Evolutionary conservation across 768 basidiomycete genomes (phyloP).

Genomic region (Crepidotus variabilis): DNA sequence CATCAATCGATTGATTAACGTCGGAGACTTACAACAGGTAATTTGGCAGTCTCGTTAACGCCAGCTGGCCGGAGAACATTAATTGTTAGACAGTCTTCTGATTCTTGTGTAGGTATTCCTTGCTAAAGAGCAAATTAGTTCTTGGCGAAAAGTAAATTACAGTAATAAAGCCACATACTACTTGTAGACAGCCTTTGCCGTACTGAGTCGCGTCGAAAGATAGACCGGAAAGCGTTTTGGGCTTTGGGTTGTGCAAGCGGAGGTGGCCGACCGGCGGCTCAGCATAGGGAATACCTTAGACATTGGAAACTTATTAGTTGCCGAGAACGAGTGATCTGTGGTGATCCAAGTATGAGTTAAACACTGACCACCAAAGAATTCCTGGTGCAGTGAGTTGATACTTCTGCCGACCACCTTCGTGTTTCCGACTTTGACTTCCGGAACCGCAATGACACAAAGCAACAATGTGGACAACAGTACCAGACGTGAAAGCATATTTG

Average conservation of each 20-base stretch:
- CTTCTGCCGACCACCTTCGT: slow-evolving; percentile 35
- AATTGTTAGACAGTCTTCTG: too few species aligned
- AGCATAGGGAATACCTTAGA: slow-evolving; percentile 57
- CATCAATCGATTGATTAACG: too few species aligned
- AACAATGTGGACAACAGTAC: too few species aligned
- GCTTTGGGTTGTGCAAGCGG: slow-evolving; percentile 41
- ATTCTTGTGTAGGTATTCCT: too few species aligned
- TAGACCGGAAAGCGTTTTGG: slow-evolving; percentile 32
- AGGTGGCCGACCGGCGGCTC: slow-evolving; percentile 48
- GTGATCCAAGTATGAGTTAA: neutral
- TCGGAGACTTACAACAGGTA: too few species aligned
- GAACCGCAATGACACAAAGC: too few species aligned
- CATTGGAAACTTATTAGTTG: too few species aligned
- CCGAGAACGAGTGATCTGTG: neutral
- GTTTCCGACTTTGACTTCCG: slow-evolving; percentile 33
- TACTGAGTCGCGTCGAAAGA: slow-evolving; percentile 45
- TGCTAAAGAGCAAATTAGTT: neutral
- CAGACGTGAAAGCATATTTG: too few species aligned
- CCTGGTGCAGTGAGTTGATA: slow-evolving; percentile 29
- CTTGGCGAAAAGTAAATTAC: too few species aligned
- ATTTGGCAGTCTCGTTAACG: too few species aligned
- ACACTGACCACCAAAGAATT: slow-evolving; percentile 53
- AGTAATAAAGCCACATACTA: too few species aligned
- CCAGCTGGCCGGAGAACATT: too few species aligned
- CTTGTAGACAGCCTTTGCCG: slow-evolving; percentile 47